Evolutionary conservation across 768 basidiomycete genomes (phyloP).

Genomic region (Hebeloma cylindrosporum): DNA sequence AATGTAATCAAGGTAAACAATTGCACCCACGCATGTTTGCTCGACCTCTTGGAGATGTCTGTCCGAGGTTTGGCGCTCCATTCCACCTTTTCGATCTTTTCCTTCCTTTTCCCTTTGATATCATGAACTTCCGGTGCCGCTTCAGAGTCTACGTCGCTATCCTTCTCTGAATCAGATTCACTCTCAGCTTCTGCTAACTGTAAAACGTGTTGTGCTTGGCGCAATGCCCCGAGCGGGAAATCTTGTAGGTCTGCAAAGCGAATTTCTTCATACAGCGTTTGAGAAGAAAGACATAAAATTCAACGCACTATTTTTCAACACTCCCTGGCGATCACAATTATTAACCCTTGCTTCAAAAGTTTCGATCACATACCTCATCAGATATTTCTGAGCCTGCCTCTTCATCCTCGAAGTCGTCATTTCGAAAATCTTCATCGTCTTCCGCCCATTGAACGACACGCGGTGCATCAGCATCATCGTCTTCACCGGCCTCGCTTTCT

Average conservation of each 20-base stretch:
- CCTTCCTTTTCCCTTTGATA: constrained; percentile 31
- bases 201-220: constrained; percentile 62
- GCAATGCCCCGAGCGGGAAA: constrained; percentile 63
- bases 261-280: neutral
- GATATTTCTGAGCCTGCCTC: constrained; percentile 9
- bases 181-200: constrained; percentile 38
- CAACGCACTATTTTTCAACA: constrained; percentile 27
- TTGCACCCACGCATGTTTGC: constrained; percentile 90
- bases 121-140: constrained; percentile 15
- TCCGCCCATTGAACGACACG: constrained; percentile 60
- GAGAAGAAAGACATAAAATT: neutral
- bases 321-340: constrained; percentile 19
- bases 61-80: constrained; percentile 43
- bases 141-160: constrained; percentile 20
- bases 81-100: constrained; percentile 38
- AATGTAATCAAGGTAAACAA: neutral
- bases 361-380: constrained; percentile 14
- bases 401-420: constrained; percentile 18
- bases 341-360: neutral
- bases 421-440: constrained; percentile 27
- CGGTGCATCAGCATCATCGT: constrained; percentile 47
- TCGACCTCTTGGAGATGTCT: constrained; percentile 57
- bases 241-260: constrained; percentile 50
- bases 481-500: constrained; percentile 26
- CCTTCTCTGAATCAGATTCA: constrained; percentile 38